Evolutionary conservation across 495 filamentous ascomycete genomes (phyloP).

Genomic region (Aspergillus haitiensis): DNA sequence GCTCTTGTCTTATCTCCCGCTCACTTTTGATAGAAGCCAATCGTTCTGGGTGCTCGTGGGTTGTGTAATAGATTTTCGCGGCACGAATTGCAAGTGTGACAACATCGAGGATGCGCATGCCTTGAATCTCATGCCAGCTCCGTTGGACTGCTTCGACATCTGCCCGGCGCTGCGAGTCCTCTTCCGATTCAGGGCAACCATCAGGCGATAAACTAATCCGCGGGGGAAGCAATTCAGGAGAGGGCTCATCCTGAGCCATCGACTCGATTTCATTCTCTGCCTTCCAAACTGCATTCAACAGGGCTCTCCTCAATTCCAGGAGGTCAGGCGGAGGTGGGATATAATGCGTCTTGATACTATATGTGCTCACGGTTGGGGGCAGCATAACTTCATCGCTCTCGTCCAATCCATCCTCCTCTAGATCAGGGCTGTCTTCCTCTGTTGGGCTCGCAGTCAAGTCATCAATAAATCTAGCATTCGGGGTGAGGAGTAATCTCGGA

Average conservation of each 20-base stretch:
- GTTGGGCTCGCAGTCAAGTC: slow-evolving; percentile 56
- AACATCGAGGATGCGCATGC: slow-evolving; percentile 86
- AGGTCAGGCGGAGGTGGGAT: slow-evolving; percentile 85
- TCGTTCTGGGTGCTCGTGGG: slow-evolving; percentile 77
- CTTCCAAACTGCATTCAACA: slow-evolving; percentile 66
- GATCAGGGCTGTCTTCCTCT: slow-evolving; percentile 47
- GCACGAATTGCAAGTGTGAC: slow-evolving; percentile 92
- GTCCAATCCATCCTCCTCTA: slow-evolving; percentile 56
- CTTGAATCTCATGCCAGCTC: slow-evolving; percentile 84
- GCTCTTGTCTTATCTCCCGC: slow-evolving; percentile 73
- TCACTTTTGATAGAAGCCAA: slow-evolving; percentile 85
- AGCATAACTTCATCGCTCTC: slow-evolving; percentile 73
- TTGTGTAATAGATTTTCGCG: slow-evolving; percentile 91
- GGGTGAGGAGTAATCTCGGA: slow-evolving; percentile 44
- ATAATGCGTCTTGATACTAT: slow-evolving; percentile 81
- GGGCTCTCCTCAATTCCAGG: slow-evolving; percentile 69
- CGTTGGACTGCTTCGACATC: slow-evolving; percentile 36
- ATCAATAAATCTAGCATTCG: slow-evolving; percentile 42
- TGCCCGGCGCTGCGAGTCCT: slow-evolving; percentile 34
- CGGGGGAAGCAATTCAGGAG: slow-evolving; percentile 30
- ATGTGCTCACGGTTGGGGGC: slow-evolving; percentile 94
- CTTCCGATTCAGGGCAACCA: slow-evolving; percentile 35
- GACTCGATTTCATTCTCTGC: slow-evolving; percentile 65
- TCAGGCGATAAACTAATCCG: slow-evolving; percentile 38
- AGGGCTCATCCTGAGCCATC: slow-evolving; percentile 35